Base-by-base conservation (phyloP, 192 early-diverging fungal species). In the Coemansia sp. region DNA sequence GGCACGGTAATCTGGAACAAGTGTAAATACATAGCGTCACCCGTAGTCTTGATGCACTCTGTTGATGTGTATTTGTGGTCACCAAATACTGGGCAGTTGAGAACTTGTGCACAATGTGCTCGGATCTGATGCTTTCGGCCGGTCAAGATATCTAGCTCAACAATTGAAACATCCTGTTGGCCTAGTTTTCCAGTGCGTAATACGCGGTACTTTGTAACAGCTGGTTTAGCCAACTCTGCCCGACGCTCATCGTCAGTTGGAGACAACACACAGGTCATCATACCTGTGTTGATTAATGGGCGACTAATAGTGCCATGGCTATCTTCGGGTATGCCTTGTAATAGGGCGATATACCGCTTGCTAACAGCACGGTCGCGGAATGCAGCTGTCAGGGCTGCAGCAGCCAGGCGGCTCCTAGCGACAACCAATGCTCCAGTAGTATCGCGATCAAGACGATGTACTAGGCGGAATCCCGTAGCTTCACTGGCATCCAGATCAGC, bases 101-200 rank as follows among this genome's bases (percentile, higher is more conserved):
- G 70, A 9, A 72, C 70, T 13, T 72, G 62, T 10, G 78, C 65
- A 52, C 73, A 75, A 42, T 80, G 78, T 9, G 62, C 78, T 11
- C 78, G 72, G 16, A 80, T 70, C 60, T 80, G 78, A 42, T 80
- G 78, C 44, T 80, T 80, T 9, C 78, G 21, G 38, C 78, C 78
- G 2, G 78, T 80, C 33, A 72, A 8, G 17, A 77, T 72, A 33
- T 68, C 66, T 11, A 77, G 26, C 32, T 68, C 70, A 0, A 77
- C 62, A 0, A 77, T 44, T 5, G 66, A 19, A 3, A 77, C 57
- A 8, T 55, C 39, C 33, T 37, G 26, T 1, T 16, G 46, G 6
- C 42, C 40, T 32, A 67, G 52, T 23, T 19, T 38, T 19, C 75
- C 75, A 4, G 65, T 68, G 0, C 50, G 38, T 30, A 77, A 10